Conservation (phyloP, 257 asterid species). For the Fraxinus americana region DNA sequence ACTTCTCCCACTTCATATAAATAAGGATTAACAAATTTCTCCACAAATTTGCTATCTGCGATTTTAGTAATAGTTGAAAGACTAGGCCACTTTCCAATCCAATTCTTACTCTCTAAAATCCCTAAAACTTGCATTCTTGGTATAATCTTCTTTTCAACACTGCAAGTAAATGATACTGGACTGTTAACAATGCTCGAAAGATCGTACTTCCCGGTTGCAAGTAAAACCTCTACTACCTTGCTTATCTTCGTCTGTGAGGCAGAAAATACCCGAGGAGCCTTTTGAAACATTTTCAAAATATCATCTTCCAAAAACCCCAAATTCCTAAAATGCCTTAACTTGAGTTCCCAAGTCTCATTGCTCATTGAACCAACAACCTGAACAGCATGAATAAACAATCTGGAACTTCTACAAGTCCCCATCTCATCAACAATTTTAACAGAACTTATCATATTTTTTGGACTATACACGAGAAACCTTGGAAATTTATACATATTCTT, state of each 20-base stretch:
- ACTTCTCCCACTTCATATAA: too few species aligned
- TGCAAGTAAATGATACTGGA: background rate
- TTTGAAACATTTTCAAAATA: too few species aligned
- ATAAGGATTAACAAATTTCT: too few species aligned
- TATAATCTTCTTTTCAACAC: background rate
- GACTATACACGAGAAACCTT: slow-evolving; percentile 23
- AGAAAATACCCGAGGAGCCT: background rate
- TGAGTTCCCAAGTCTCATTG: background rate
- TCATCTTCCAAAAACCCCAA: background rate
- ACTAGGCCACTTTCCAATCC: background rate
- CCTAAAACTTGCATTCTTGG: background rate
- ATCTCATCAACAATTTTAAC: slow-evolving; percentile 14
- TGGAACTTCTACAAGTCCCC: background rate
- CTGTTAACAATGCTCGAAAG: background rate
- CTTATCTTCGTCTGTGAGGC: background rate
- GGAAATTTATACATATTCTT: slow-evolving; percentile 11
- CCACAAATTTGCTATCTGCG: too few species aligned
- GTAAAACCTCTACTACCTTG: background rate
- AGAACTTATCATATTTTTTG: slow-evolving; percentile 23
- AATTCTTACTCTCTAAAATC: background rate
- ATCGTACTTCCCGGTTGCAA: background rate
- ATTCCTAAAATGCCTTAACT: background rate
- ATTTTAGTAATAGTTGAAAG: too few species aligned
- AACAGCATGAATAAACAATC: too few species aligned
- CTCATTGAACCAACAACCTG: slow-evolving; percentile 3